phyloP scores from a whole-genome alignment of 23 red algal species.

The Gracilaria gracilis region DNA sequence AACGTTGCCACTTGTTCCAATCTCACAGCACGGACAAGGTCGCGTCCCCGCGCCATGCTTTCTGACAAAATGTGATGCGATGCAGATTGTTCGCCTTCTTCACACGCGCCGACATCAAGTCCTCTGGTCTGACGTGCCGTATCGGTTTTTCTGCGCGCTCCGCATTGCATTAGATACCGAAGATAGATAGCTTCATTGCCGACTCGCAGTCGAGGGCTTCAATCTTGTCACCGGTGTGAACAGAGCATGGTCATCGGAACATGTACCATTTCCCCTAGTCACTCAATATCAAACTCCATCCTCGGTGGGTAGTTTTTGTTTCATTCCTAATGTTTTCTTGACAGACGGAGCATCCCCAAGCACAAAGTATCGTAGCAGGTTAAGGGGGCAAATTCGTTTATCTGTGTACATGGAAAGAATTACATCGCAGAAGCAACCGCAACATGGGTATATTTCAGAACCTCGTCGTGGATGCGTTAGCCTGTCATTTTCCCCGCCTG shows the following conservation, averaged over 20 bases:
- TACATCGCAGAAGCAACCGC: not conserved
- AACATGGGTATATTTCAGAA: conserved; percentile 67
- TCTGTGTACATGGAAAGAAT: not conserved
- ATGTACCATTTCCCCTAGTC: not conserved
- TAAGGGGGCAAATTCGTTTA: no score
- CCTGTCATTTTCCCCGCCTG: conserved; percentile 46
- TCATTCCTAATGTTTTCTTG: not conserved
- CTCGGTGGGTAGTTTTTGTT: not conserved
- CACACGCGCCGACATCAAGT: no score
- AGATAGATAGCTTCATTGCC: no score
- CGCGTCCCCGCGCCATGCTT: no score
- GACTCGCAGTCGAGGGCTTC: not conserved
- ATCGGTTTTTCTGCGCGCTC: no score
- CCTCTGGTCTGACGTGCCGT: no score
- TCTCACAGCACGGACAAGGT: no score
- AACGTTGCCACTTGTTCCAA: not conserved
- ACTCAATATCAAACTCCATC: not conserved
- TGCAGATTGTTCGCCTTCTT: no score
- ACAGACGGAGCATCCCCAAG: not conserved
- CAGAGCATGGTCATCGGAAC: not conserved
- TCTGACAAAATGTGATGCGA: no score
- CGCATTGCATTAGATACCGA: no score
- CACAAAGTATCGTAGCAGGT: no score
- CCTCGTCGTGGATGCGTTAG: conserved; percentile 39
- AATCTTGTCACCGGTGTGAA: not conserved